Base-by-base conservation (phyloP, 306 rosid species). In the Datisca glomerata region DNA sequence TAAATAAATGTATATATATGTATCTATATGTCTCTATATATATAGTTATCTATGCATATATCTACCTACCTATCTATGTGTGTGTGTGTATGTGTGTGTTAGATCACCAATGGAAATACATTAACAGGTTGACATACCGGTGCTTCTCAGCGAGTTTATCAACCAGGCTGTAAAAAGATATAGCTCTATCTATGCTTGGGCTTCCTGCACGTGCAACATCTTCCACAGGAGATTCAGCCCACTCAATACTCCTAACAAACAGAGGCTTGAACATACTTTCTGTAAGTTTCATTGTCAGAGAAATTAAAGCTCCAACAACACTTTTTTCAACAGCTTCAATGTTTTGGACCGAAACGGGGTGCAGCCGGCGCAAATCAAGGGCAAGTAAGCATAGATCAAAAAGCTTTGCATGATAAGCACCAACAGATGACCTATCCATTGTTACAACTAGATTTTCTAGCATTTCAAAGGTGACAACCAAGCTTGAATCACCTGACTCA, bases 211-310 rank as follows among this genome's bases (percentile, higher is more conserved):
- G 37, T 29, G 69, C 63, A 69, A 49, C 50, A 50, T 56, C 89
- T 44, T 67, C 77, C 37, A 60, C 57, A 18, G 59, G 70, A 8
- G 85, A 79, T 56, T 82, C 94, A 32, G 74, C 94, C 97, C 94
- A 87, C 56, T 87, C 97, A 31, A 83, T 72, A 68, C 89, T 74
- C 71, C 74, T 73, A 49, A 87, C 51, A 41, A 79, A 80, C 57
- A 83, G 85, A 32, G 94, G 94, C 61, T 55, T 82, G 73, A 87
- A 87, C 94, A 76, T 65, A 54, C 73, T 79, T 74, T 87, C 97
- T 0, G 93, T 87, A 25, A 87, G 94, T 66, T 83, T 83, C 80
- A 76, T 61, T 12, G 94, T 74, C 38, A 87, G 74, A 49, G 71
- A 23, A 60, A 67, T 47, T 50, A 80, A 27, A 47, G 97, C 69